A percentile compares a stretch with the other conserved stretches of the same genome.
phyloP scores from a whole-genome alignment of 768 basidiomycete species.

The Cytidiella melzeri region DNA sequence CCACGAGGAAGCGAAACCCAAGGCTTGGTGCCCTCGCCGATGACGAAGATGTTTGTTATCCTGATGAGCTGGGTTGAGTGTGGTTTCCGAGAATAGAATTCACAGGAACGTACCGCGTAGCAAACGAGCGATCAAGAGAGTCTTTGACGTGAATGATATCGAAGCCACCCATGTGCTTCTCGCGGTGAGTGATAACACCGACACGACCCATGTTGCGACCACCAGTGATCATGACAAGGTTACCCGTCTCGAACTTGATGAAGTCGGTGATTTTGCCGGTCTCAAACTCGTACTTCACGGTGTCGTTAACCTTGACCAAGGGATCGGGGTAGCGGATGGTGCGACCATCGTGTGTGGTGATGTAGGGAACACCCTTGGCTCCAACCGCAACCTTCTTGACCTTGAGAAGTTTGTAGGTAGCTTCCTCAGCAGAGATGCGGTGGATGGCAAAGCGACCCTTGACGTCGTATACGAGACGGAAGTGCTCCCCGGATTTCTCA shows the following conservation, averaged over 20 bases:
- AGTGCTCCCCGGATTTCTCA: conserved; percentile 98
- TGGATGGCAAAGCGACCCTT: conserved; percentile 99
- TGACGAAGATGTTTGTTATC: conserved; percentile 96
- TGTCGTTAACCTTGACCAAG: conserved; percentile 91
- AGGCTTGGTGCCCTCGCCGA: conserved; percentile 92
- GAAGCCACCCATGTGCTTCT: conserved; percentile 97
- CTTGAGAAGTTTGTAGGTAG: conserved; percentile 92
- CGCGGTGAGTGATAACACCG: conserved; percentile 92
- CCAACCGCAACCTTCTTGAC: conserved; percentile 91
- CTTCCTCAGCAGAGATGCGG: conserved; percentile 97
- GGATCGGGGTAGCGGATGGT: conserved; percentile 99
- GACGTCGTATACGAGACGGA: conserved; percentile 98
- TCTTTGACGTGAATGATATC: conserved; percentile 99
- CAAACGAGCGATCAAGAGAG: conserved; percentile 90
- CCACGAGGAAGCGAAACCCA: conserved; percentile 97
- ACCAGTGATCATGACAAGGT: conserved; percentile 96
- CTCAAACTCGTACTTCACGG: conserved; percentile 94
- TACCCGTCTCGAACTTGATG: conserved; percentile 95
- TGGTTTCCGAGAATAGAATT: too few relatives aligned
- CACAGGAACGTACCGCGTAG: conserved; percentile 83
- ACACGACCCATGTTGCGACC: conserved; percentile 99
- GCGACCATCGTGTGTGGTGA: conserved; percentile 98
- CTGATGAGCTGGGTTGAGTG: too few relatives aligned
- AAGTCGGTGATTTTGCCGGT: conserved; percentile 89
- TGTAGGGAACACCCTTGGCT: conserved; percentile 88